Percentiles rank a stretch among this genome's conserved stretches.
phyloP scores from a whole-genome alignment of 1,139 yeast genomes.

The Nakaseomyces nivariensis region DNA sequence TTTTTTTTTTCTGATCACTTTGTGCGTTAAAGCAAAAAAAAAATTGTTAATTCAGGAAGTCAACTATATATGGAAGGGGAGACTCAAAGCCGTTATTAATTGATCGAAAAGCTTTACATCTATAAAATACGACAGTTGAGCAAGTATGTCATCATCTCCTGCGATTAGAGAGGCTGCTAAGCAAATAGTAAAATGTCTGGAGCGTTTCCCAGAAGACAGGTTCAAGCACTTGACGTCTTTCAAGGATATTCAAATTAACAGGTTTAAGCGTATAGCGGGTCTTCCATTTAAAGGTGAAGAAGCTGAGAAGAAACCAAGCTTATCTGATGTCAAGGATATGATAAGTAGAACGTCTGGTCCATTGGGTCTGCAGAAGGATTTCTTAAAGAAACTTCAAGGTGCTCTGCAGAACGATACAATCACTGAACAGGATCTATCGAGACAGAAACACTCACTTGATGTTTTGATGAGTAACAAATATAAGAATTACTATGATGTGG shows the following conservation, averaged over 20 bases:
- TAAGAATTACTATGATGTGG: constrained; percentile 50
- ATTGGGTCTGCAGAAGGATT: constrained; percentile 26
- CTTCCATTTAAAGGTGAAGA: constrained; percentile 24
- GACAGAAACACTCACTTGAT: constrained; percentile 51
- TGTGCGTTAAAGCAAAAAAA: no score
- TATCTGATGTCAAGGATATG: constrained; percentile 29
- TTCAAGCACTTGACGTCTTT: constrained; percentile 59
- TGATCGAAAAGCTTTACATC: no score
- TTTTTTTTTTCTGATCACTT: neutral
- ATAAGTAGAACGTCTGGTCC: constrained; percentile 29
- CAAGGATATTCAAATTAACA: constrained; percentile 52
- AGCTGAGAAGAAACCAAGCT: constrained; percentile 25
- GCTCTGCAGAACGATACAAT: constrained; percentile 33
- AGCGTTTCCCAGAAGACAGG: constrained; percentile 51
- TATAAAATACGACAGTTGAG: no score
- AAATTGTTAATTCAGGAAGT: no score
- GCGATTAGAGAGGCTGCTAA: constrained; percentile 33
- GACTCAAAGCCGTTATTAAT: no score
- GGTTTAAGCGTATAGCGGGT: constrained; percentile 43
- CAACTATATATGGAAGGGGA: no score
- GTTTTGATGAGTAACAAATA: constrained; percentile 54
- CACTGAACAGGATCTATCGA: constrained; percentile 43
- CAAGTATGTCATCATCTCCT: constrained; percentile 7
- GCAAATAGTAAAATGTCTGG: constrained; percentile 34
- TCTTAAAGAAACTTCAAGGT: constrained; percentile 31